These are phyloP conservation scores for Naganishia vaughanmartiniae DNA, from an alignment of 768 basidiomycete genomes.

Conservation along the genomic window DNA sequence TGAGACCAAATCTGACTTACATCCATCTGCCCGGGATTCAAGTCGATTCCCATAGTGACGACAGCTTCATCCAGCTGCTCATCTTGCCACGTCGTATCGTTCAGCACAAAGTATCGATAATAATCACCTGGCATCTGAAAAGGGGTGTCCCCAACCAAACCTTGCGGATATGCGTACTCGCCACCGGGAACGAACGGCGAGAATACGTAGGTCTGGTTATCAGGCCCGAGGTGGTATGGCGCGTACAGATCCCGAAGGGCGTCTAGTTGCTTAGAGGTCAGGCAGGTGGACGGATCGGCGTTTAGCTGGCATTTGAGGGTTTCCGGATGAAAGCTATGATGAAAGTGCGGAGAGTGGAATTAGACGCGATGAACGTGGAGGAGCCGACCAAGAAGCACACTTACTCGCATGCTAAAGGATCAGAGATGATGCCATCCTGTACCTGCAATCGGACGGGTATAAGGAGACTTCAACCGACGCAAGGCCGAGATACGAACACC, in stretches of 20 bases:
- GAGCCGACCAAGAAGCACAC: background rate
- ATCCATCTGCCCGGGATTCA: constrained; percentile 11
- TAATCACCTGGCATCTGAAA: constrained; percentile 14
- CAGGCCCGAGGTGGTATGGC: background rate
- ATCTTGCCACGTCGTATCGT: constrained; percentile 4
- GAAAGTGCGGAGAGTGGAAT: background rate
- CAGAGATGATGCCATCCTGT: background rate
- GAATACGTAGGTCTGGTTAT: background rate
- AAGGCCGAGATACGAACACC: background rate
- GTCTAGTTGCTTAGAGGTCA: background rate
- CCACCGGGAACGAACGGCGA: constrained; percentile 1
- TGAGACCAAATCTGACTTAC: background rate
- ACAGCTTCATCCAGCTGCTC: background rate
- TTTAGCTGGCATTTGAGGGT: background rate
- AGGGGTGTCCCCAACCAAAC: background rate
- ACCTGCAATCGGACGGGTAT: background rate
- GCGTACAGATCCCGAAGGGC: background rate
- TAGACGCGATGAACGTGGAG: background rate
- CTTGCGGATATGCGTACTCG: constrained; percentile 12
- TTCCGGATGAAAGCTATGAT: constrained; percentile 5
- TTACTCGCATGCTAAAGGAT: constrained; percentile 5
- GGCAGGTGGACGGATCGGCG: background rate
- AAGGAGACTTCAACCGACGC: background rate
- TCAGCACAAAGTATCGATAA: constrained; percentile 16
- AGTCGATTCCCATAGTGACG: background rate